Evolutionary conservation across 257 asterid genomes (phyloP).

Genomic region (Nicotiana attenuata): DNA sequence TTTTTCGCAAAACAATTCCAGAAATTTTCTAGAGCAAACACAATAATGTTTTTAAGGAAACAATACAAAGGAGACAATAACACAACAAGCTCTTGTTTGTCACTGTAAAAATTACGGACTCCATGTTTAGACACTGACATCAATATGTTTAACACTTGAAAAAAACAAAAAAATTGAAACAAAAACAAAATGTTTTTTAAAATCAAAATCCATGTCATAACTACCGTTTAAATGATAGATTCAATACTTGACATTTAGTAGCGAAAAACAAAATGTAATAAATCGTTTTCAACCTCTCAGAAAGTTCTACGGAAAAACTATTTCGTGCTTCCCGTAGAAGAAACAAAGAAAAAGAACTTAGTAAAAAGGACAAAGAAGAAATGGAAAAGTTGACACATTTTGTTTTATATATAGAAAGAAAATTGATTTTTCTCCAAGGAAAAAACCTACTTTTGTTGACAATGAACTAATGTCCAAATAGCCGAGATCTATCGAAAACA

Average conservation of each 20-base stretch:
- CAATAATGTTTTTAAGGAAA: too few species aligned
- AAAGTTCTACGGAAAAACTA: neutral
- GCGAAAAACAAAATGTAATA: neutral
- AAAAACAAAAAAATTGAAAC: too few species aligned
- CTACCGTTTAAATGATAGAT: neutral
- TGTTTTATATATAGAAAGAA: neutral
- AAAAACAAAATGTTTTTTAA: too few species aligned
- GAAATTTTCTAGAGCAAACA: too few species aligned
- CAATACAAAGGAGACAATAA: too few species aligned
- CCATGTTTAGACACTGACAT: too few species aligned
- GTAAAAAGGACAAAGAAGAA: neutral
- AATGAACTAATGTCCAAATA: neutral
- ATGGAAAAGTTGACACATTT: neutral
- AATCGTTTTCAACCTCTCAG: neutral
- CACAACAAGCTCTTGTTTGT: too few species aligned
- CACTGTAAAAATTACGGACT: too few species aligned
- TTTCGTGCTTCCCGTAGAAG: neutral
- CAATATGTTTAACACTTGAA: too few species aligned
- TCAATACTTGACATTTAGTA: too few species aligned
- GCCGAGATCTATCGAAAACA: too few species aligned
- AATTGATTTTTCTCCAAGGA: neutral
- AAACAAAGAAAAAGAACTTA: neutral
- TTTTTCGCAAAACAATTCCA: too few species aligned
- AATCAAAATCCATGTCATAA: neutral
- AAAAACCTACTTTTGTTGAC: neutral